Evolutionary conservation across 176 grass and related monocot species (phyloP), one percentile per base, ranked within the genome.

Genomic region (Thalia dealbata): DNA sequence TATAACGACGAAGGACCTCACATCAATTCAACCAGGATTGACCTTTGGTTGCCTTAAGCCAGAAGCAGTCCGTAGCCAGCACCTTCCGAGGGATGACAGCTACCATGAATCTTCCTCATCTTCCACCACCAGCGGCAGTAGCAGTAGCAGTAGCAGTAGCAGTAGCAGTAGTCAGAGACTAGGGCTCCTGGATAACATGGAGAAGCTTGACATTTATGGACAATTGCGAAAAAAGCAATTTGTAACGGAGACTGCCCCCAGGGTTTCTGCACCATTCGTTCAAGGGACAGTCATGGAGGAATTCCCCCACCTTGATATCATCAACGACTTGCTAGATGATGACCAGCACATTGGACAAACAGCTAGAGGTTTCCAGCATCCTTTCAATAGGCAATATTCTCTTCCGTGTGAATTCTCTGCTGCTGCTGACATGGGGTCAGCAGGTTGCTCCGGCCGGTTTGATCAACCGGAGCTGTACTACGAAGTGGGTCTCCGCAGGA

Each of bases 271-370:
- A 51, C 82, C 86, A 15, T 87, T 70, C 74, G 78, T 83, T 25
- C 92, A 87, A 84, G 89, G 76, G 16, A 64, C 73, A 52, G 81
- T 91, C 0, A 50, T 70, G 27, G 95, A 99, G 14, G 95, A 99
- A 72, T 99, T 99, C 45, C 95, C 95, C 2, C 95, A 99, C 87
- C 81, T 99, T n/a, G 95, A 92, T 75, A 99, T 99, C 69, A 99
- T 99, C 70, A 99, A 99, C 6, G 90, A 93, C 51, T 81, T 99
- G 81, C 83, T 99, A 55, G 83, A 99, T 27, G 95, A 99, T 30
- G 95, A 91, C 65, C 84, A 91, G 26, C 76, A 74, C 1, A 82
- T 88, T 63, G 74, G 79, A 50, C 86, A 77, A 41, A 46, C 64
- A 64, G 13, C 1, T 61, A 81, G 65, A 71, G 73, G 77, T 72